Base-by-base conservation (phyloP, 345 rosid species). In the Iberis pinnata region DNA sequence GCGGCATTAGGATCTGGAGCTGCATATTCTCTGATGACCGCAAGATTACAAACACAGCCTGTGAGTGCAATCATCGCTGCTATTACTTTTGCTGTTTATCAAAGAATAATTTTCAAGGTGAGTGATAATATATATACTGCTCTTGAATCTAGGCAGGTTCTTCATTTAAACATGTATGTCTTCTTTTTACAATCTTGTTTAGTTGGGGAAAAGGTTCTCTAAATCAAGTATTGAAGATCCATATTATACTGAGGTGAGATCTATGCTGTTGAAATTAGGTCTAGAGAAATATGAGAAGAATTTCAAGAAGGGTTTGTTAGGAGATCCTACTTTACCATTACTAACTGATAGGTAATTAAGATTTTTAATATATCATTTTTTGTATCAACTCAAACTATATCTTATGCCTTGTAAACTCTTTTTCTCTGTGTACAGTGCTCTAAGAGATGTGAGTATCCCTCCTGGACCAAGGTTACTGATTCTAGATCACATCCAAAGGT, bases 1-100 rank as follows among this genome's bases (percentile, higher is more conserved):
- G 96, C 96, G 29, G 95, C 95, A 51, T 92, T 92, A 57, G 93
- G 98, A 71, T 92, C 95, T 25, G 98, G 96, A 42, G 83, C 75
- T 12, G 59, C 79, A 38, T 92, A 76, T 73, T 79, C 95, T 20
- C 63, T 92, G 49, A 95, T 92, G 68, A 87, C 95, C 36, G 32
- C 78, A 65, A 95, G 95, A 9, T 85, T 85, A 43, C 78, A 82
- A 55, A 87, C 87, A 70, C 88, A 64, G 19, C 80, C 70, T 10
- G 67, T 62, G 51, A 87, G 76, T 76, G 98, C 93, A 33, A 64
- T 83, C 46, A 45, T 80, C 18, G 82, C 95, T 20, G 96, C 96
- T 1, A 72, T 82, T 12, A 71, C 83, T 56, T 87, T 92, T 19
- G 86, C 98, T 41, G 69, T 87, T 31, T 65, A 80, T 57, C 98